phyloP scores from a whole-genome alignment of 768 basidiomycete genomes.

The Megacollybia marginata region DNA sequence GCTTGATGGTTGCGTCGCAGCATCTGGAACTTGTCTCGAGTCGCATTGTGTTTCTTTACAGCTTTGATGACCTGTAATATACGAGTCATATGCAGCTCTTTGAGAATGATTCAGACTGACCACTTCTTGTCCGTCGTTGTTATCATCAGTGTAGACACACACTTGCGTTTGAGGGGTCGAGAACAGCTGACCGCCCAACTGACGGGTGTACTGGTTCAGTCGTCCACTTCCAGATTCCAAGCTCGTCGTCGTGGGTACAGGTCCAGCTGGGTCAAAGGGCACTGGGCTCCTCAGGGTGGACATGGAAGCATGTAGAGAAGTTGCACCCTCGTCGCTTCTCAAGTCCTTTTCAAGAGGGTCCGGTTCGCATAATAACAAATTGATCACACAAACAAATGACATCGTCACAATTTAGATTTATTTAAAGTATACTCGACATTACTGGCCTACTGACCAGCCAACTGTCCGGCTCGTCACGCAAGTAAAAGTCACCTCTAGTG shows the following conservation, averaged over 20 bases:
- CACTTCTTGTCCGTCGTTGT: slow-evolving; percentile 28
- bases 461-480: too few species aligned
- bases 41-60: slow-evolving; percentile 51
- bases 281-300: too few species aligned
- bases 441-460: too few species aligned
- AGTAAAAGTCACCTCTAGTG: too few species aligned
- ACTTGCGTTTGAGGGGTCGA: slow-evolving; percentile 25
- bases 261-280: neutral
- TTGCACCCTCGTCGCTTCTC: too few species aligned
- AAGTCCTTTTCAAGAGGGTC: too few species aligned
- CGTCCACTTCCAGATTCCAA: neutral
- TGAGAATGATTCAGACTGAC: slow-evolving; percentile 25
- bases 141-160: slow-evolving; percentile 9
- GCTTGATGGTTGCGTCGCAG: slow-evolving; percentile 35
- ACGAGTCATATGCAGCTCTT: neutral
- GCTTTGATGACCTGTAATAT: slow-evolving; percentile 65
- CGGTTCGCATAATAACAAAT: too few species aligned
- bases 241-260: neutral
- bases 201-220: slow-evolving; percentile 33
- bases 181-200: neutral
- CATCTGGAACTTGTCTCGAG: slow-evolving; percentile 55
- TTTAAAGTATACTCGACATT: too few species aligned
- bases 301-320: too few species aligned
- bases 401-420: too few species aligned
- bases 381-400: too few species aligned